Conservation (phyloP, 192 early-diverging fungal species). For the Entophlyctis helioformis region DNA sequence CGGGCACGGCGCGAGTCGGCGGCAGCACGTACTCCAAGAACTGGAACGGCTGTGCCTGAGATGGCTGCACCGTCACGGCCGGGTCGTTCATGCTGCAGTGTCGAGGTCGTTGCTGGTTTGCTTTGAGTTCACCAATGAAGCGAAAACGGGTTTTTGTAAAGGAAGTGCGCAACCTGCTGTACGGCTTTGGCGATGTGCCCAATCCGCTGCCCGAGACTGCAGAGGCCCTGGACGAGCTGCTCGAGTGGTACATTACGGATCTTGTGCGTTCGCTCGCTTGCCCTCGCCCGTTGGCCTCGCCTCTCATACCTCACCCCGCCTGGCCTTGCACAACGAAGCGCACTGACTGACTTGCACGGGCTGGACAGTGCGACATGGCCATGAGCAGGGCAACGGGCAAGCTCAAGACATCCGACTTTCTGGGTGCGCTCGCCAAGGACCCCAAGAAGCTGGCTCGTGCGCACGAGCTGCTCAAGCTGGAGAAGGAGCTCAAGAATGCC, state of each 20-base stretch:
- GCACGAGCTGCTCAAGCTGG: conserved; percentile 67
- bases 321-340: too few relatives aligned
- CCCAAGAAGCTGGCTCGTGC: conserved; percentile 74
- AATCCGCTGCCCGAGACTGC: conserved; percentile 64
- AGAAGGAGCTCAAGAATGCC: conserved; percentile 73
- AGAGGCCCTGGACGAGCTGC: conserved; percentile 72
- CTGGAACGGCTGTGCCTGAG: too few relatives aligned
- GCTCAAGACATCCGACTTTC: conserved; percentile 61
- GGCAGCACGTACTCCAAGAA: too few relatives aligned
- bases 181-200: conserved; percentile 73
- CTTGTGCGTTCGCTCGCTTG: conserved; percentile 39
- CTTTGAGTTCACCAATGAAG: too few relatives aligned
- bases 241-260: conserved; percentile 64
- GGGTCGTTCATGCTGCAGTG: too few relatives aligned
- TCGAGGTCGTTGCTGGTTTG: too few relatives aligned
- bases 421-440: conserved; percentile 63
- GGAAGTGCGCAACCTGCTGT: conserved; percentile 56
- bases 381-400: conserved; percentile 39
- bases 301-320: too few relatives aligned
- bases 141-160: too few relatives aligned
- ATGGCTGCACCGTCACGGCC: too few relatives aligned
- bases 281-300: too few relatives aligned
- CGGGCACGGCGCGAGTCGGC: too few relatives aligned
- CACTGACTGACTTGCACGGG: too few relatives aligned
- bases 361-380: conserved; percentile 39